Evolutionary conservation across 2,329 filamentous ascomycete genomes (phyloP).

Genomic region (Beauveria sp.): DNA sequence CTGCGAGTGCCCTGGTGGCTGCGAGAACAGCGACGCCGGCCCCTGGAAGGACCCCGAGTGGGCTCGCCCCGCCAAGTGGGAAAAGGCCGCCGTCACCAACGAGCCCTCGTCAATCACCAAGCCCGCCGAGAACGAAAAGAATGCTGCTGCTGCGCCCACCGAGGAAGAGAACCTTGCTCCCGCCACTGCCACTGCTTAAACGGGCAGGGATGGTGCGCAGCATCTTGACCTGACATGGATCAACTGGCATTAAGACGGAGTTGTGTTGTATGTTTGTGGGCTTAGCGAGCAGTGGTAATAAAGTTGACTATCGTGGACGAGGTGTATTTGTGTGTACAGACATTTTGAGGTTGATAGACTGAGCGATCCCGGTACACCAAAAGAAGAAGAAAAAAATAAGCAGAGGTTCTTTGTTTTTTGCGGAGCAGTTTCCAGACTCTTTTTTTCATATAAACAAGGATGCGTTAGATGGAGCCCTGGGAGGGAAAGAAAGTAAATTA

Average conservation of each 20-base stretch:
- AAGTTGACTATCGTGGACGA: neutral
- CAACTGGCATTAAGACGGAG: constrained; percentile 7
- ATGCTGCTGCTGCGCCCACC: constrained; percentile 23
- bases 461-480: neutral
- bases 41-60: constrained; percentile 76
- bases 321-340: neutral
- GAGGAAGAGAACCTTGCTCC: constrained; percentile 28
- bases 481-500: neutral
- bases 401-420: neutral
- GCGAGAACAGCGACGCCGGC: constrained; percentile 78
- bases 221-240: neutral
- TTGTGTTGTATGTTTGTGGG: constrained; percentile 10
- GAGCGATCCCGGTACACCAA: neutral
- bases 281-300: constrained; percentile 9
- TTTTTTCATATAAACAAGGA: neutral
- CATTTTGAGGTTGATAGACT: neutral
- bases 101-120: constrained; percentile 31
- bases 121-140: constrained; percentile 19
- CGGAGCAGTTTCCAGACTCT: neutral
- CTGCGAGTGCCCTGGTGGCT: constrained; percentile 78
- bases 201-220: neutral
- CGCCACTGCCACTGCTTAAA: constrained; percentile 18
- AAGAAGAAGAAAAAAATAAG: constrained; percentile 12
- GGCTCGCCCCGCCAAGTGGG: constrained; percentile 58
- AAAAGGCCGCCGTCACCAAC: constrained; percentile 40